Base-by-base conservation (phyloP, 2,329 filamentous ascomycete species). In the Hypoxylon sp. region DNA sequence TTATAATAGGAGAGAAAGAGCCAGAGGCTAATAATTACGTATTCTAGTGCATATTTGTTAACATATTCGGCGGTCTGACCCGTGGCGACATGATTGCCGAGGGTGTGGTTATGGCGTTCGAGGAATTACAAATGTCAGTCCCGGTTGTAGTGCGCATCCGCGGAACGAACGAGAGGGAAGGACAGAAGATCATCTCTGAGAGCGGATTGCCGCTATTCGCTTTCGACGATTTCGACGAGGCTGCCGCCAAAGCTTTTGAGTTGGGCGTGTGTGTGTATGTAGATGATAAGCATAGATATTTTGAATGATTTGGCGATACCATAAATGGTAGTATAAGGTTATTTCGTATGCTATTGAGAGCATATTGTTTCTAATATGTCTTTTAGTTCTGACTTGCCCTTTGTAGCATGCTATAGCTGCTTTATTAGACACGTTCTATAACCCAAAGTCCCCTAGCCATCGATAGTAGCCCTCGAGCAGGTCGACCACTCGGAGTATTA, bases 51-150 rank as follows among this genome's bases (percentile, higher is more conserved):
- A 81, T 90, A 26, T 78, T 89, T 51, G 85, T 90, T 8, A 90
- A 90, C 63, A 87, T 90, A 8, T 90, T 83, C 71, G 82, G 82
- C 37, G 82, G 81, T 11, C 75, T 94, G 73, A 93, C 91, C 5
- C 85, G 91, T 65, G 92, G 92, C 37, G 92, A 94, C 72, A 94
- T 94, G 92, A 94, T 94, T 78, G 92, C 92, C 0, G 84, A 89
- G 63, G 92, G 92, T 0, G 87, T 95, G 53, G 83, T 94, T 26
- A 75, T 92, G 72, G 92, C 92, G 1, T 94, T 94, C 76, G 84
- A 86, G 69, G 90, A 94, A 75, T 78, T 94, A 59, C 82, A 87
- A 8, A 85, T 91, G 74, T 81, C 78, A n/a, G 84, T 92, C 1
- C 92, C 92, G 0, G 90, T 94, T 0, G 91, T 94, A n/a, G 92